phyloP scores from a whole-genome alignment of 148 eudicot species.

The Diospyros lotus region DNA sequence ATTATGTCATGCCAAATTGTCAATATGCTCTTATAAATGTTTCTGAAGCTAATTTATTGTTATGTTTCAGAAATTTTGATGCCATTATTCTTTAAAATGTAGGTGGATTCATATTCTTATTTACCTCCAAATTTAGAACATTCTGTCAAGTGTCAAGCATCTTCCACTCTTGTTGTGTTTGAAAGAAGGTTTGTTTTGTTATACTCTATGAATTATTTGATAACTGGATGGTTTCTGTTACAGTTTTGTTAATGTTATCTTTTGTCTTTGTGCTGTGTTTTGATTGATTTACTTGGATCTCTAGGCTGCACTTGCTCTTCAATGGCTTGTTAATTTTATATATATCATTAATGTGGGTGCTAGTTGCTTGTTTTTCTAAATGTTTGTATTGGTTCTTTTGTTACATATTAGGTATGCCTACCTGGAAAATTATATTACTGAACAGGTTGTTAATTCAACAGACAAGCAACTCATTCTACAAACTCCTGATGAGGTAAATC shows the following conservation, averaged over 20 bases:
- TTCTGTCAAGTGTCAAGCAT: conserved; percentile 41
- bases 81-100: conserved; percentile 20
- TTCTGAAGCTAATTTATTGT: background rate
- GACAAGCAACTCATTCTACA: conserved; percentile 86
- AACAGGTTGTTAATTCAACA: conserved; percentile 66
- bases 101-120: conserved; percentile 97
- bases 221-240: background rate
- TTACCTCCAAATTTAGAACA: conserved; percentile 73
- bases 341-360: background rate
- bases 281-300: background rate
- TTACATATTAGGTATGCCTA: conserved; percentile 53
- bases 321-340: background rate
- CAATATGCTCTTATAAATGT: background rate
- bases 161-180: conserved; percentile 74
- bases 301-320: background rate
- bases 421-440: conserved; percentile 54
- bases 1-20: background rate
- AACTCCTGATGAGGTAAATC: conserved; percentile 89
- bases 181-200: conserved; percentile 67
- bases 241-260: background rate
- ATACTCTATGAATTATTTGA: background rate
- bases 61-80: conserved; percentile 8
- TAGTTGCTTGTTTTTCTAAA: background rate
- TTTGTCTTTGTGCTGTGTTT: background rate
- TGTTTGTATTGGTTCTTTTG: background rate